Percentiles rank a stretch among this genome's conserved stretches.
phyloP scores from a whole-genome alignment of 495 filamentous ascomycete genomes.

The Mycothermus thermophilus region DNA sequence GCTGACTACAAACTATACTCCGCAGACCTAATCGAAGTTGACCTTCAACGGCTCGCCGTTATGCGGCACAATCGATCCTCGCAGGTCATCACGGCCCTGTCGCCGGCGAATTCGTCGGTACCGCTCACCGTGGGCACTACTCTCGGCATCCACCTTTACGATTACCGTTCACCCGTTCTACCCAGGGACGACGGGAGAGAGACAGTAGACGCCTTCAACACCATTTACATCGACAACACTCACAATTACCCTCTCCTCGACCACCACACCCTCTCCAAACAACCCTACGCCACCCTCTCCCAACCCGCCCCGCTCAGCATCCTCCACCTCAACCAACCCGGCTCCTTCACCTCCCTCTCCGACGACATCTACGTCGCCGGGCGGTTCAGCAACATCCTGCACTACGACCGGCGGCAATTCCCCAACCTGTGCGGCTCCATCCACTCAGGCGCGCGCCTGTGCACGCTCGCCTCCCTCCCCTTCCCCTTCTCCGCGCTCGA shows the following conservation, averaged over 20 bases:
- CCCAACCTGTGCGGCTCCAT: slow-evolving; percentile 64
- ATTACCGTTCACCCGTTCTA: slow-evolving; percentile 40
- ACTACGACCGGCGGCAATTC: slow-evolving; percentile 80
- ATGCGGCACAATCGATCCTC: slow-evolving; percentile 61
- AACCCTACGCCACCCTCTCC: slow-evolving; percentile 59
- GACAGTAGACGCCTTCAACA: slow-evolving; percentile 21
- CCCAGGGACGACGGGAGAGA: slow-evolving; percentile 13
- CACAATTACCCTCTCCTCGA: too few species aligned
- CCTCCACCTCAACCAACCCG: slow-evolving; percentile 52
- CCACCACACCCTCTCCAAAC: slow-evolving; percentile 30
- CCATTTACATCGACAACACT: slow-evolving; percentile 14
- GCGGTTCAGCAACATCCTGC: slow-evolving; percentile 78
- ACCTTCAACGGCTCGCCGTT: slow-evolving; percentile 62
- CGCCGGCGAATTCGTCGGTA: slow-evolving; percentile 53
- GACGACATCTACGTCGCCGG: slow-evolving; percentile 71
- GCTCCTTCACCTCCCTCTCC: slow-evolving; percentile 34
- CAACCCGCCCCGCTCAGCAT: slow-evolving; percentile 75
- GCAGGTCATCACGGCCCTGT: slow-evolving; percentile 72
- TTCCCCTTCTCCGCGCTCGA: slow-evolving; percentile 46
- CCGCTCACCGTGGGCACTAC: slow-evolving; percentile 82
- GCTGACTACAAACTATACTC: slow-evolving; percentile 14
- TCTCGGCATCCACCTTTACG: slow-evolving; percentile 70
- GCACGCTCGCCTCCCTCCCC: slow-evolving; percentile 60
- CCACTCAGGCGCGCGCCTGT: slow-evolving; percentile 70
- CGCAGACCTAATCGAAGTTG: slow-evolving; percentile 60